Base-by-base conservation (phyloP, 2,329 filamentous ascomycete genomes). In the Curvularia hawaiiensis region DNA sequence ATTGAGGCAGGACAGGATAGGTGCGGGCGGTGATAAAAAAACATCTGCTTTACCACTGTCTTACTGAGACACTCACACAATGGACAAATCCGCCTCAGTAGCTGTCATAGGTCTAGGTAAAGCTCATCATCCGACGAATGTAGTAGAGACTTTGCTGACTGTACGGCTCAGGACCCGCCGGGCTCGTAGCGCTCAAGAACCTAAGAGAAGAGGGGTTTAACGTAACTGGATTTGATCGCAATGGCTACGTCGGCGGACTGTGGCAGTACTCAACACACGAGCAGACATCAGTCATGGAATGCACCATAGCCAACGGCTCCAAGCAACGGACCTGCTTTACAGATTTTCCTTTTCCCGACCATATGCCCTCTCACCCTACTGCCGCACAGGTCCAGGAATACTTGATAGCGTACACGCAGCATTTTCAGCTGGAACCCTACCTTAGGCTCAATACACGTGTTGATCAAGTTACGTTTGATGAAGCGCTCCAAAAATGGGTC, bases 261-360 rank as follows among this genome's bases (percentile, higher is more conserved):
- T 70, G 66, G 67, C 61, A 66, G 26, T 68, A 62, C 31, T 66
- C 65, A 0, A 52, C 58, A 18, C 47, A 63, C 31, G 61, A 69
- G n/a, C 60, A 63, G 45, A 66, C 64, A 0, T 69, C 66, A 10
- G 66, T 70, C 3, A 47, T 69, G 30, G 41, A 58, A 11, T 66
- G 47, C 10, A 70, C 66, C 1, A 51, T 62, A 4, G 63, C 63
- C 4, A 69, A 69, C 35, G 57, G 66, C 9, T 69, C 66, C 5
- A 69, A 63, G 51, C 61, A 70, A 28, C 53, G 64, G 58, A 59
- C 63, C 1, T 69, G 65, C 41, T 70, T 69, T 24, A 64, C 64
- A 3, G 67, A 70, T 28, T 69, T 61, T 30, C 66, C 64, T 0
- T 69, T 53, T 26, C 52, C 62, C 3, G 53, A 52, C 60, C 54